Evolutionary conservation across 192 early-diverging fungal species (phyloP), one percentile per base, ranked within the genome.

Genomic region (Lunasporangiospora selenospora): DNA sequence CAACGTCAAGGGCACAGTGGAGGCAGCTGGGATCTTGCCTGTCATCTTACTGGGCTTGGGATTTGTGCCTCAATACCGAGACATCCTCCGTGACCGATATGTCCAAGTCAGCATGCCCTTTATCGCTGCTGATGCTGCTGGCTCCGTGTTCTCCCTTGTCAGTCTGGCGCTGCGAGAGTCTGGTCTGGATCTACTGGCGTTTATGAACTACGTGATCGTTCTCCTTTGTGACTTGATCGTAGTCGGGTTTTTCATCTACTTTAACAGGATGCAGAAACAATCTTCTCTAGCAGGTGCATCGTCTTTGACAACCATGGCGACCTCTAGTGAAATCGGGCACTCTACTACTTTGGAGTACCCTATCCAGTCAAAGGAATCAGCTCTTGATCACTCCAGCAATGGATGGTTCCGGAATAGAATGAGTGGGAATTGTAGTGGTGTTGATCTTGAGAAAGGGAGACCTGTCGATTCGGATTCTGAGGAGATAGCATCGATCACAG

Each of bases 61-160:
- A 3, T 82, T 82, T 41, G 5, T 75, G 16, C 81, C 81, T 16
- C 81, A 82, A 54, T 82, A 82, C 31, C 30, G 45, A 21, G 66
- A 77, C 3, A 80, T 82, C 23, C 63, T 65, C 4, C 43, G 44
- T 3, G 54, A 75, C 42, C 60, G 62, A 3, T 67, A 62, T 21
- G 81, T 82, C 1, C 76, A 78, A 10, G 61, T 82, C 16, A 76
- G 70, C 6, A 76, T 80, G 63, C 23, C 69, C 4, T 82, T 82
- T 38, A 61, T 82, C 18, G 39, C 69, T 10, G 75, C 76, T 33
- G 81, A 82, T 21, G 73, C 63, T 21, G 47, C 67, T 3, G 81
- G 81, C 2, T 65, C 78, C 6, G 31, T 80, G 19, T 82, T 82
- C 27, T 82, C 81, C 2, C 44, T 80, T 2, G 62, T 82, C 24